phyloP scores from a whole-genome alignment of 2,329 filamentous ascomycete species.

The Neurospora crassa region DNA sequence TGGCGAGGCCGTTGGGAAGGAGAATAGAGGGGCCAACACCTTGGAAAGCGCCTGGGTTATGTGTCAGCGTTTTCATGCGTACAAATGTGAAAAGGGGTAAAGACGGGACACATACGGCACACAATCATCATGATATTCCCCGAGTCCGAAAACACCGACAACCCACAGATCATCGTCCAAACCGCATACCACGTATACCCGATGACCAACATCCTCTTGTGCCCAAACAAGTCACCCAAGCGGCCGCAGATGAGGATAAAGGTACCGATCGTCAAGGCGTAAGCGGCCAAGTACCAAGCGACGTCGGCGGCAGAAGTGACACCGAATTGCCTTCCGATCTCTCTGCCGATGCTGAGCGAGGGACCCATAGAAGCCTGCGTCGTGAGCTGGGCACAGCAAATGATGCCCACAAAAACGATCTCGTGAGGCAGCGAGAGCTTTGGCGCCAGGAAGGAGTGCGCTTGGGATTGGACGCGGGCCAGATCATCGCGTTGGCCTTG shows the following conservation, averaged over 20 bases:
- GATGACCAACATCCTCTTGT: conserved; percentile 33
- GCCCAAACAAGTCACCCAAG: conserved; percentile 36
- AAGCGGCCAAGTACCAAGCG: conserved; percentile 37
- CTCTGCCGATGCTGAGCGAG: conserved; percentile 25
- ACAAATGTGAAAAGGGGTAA: neutral
- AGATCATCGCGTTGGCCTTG: neutral
- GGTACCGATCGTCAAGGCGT: conserved; percentile 33
- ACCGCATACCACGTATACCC: conserved; percentile 33
- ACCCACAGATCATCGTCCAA: conserved; percentile 29
- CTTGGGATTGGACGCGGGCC: neutral
- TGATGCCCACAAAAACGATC: conserved; percentile 11
- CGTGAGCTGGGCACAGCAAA: conserved; percentile 15
- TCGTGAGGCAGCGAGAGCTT: conserved; percentile 11
- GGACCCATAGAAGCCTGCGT: conserved; percentile 11
- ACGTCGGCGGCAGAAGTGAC: conserved; percentile 27
- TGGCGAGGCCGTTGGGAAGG: conserved; percentile 46
- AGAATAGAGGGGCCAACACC: conserved; percentile 45
- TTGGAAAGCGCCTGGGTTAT: conserved; percentile 25
- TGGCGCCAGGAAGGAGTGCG: conserved; percentile 1
- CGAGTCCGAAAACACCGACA: conserved; percentile 22
- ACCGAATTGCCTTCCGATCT: conserved; percentile 33
- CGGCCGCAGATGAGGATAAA: conserved; percentile 38
- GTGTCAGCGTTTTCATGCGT: neutral
- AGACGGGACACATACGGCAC: conserved; percentile 25
- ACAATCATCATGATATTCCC: conserved; percentile 30